Evolutionary conservation across 345 rosid genomes (phyloP).

Genomic region (Euclidium syriacum): DNA sequence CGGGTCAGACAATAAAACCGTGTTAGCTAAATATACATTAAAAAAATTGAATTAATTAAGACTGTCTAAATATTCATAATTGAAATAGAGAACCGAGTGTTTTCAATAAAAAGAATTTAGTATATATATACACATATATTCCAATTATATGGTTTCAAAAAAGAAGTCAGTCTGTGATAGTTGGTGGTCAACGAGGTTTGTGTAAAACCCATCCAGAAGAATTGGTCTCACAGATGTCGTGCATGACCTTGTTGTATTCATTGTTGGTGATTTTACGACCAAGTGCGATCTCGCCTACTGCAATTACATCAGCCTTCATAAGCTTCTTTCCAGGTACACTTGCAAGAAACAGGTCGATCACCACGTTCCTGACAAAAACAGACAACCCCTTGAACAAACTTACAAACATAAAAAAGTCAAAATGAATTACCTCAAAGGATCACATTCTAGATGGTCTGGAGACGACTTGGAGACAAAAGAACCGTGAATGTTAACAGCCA

Average conservation of each 20-base stretch:
- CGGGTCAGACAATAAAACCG: no score
- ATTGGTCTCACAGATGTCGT: no score
- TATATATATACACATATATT: no score
- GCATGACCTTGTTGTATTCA: conserved; percentile 67
- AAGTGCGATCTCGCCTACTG: conserved; percentile 43
- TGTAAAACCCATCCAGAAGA: no score
- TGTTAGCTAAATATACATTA: no score
- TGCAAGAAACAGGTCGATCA: conserved; percentile 51
- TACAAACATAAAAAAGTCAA: background rate
- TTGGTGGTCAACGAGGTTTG: no score
- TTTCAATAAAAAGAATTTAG: no score
- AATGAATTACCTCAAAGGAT: conserved; percentile 50
- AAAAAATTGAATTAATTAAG: no score
- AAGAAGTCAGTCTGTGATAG: no score
- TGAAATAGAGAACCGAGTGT: no score
- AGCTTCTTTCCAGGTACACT: conserved; percentile 51
- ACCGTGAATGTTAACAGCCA: conserved; percentile 48
- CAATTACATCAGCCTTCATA: conserved; percentile 58
- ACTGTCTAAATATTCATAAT: no score
- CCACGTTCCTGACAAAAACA: conserved; percentile 48
- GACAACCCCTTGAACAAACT: background rate
- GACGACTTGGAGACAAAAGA: conserved; percentile 52
- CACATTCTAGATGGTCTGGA: conserved; percentile 56
- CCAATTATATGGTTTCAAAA: no score
- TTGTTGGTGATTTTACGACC: conserved; percentile 37